Conservation (phyloP, 805 yeast genomes). For the Metschnikowia gelsemii region DNA sequence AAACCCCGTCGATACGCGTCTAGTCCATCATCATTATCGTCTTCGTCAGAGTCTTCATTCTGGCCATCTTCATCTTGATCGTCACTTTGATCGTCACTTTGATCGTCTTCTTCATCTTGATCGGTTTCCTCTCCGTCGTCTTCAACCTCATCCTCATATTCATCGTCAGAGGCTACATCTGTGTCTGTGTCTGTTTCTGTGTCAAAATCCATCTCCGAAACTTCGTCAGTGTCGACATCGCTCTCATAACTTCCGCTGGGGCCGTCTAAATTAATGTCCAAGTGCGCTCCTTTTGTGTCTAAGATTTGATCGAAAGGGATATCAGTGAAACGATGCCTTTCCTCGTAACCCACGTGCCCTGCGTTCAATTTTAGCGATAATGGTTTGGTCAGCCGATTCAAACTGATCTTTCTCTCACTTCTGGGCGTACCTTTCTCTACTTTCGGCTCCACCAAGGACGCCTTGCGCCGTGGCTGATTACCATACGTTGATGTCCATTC, state of each 20-base stretch:
- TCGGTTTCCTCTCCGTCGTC: background rate
- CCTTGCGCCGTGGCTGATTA: background rate
- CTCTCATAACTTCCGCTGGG: constrained; percentile 1
- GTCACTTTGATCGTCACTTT: background rate
- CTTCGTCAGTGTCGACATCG: background rate
- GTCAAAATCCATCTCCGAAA: background rate
- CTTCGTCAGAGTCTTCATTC: no score
- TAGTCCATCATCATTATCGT: no score
- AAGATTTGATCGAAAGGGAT: constrained; percentile 10
- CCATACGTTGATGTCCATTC: constrained; percentile 2
- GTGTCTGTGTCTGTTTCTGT: no score
- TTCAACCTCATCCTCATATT: background rate
- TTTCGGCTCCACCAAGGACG: background rate
- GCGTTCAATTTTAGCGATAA: constrained; percentile 8
- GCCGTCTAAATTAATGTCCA: background rate
- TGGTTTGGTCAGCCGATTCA: constrained; percentile 12
- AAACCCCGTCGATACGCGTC: no score
- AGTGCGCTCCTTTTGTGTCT: constrained; percentile 1
- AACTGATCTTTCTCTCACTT: constrained; percentile 3
- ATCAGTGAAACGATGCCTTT: constrained; percentile 10
- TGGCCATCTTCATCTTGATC: no score
- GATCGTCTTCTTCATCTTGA: constrained; percentile 1
- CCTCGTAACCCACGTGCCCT: constrained; percentile 13
- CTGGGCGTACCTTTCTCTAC: constrained; percentile 1
- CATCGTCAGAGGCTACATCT: no score